A percentile compares a stretch with the other conserved stretches of the same genome.
These are phyloP conservation scores for Thelonectria blattea DNA, from an alignment of 2,329 filamentous ascomycete species.

Conservation along the genomic window DNA sequence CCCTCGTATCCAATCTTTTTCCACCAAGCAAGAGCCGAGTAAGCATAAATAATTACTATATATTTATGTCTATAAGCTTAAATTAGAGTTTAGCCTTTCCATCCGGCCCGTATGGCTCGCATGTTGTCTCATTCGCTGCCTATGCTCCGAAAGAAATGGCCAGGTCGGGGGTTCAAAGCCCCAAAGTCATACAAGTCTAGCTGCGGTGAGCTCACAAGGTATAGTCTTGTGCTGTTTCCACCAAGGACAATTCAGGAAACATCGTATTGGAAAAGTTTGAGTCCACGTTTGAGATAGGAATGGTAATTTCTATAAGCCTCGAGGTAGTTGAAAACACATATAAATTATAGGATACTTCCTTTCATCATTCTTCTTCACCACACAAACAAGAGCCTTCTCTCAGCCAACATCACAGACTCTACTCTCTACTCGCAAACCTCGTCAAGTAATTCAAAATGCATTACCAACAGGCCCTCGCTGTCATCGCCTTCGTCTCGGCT, in stretches of 20 bases:
- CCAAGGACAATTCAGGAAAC: neutral
- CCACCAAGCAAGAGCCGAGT: neutral
- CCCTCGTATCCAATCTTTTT: neutral
- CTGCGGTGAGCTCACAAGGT: neutral
- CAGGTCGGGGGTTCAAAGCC: neutral
- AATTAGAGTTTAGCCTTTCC: neutral
- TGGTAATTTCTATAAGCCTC: neutral
- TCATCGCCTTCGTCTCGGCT: conserved; percentile 9
- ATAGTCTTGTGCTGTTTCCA: neutral
- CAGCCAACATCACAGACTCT: neutral
- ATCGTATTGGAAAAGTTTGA: neutral
- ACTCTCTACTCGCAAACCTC: neutral
- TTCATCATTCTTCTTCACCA: neutral
- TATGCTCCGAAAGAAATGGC: neutral
- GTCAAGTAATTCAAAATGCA: conserved; percentile 8
- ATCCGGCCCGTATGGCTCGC: neutral
- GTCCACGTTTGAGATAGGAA: too few species aligned
- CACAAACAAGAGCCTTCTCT: neutral
- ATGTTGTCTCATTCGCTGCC: neutral
- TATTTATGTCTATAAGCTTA: neutral
- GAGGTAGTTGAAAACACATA: neutral
- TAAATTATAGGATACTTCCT: neutral
- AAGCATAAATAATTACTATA: neutral
- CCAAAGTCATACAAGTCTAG: neutral
- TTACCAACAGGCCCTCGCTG: conserved; percentile 5